These are phyloP conservation scores for Ramalina intermedia DNA, from an alignment of 495 filamentous ascomycete genomes.

Conservation along the genomic window DNA sequence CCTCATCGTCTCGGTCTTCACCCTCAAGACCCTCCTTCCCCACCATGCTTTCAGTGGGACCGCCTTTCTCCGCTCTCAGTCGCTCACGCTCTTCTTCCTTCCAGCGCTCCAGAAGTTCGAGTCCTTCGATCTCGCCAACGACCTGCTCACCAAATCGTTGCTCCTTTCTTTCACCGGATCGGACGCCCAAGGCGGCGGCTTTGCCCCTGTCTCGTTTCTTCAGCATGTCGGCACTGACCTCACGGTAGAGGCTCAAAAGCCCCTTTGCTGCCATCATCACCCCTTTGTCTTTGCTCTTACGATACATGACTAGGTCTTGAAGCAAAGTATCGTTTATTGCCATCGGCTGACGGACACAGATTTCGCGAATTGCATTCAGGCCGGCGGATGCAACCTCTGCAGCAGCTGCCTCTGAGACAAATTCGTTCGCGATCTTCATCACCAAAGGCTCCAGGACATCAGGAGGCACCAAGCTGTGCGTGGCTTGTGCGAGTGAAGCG, in stretches of 20 bases:
- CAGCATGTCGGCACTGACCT: slow-evolving; percentile 78
- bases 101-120: slow-evolving; percentile 84
- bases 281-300: slow-evolving; percentile 94
- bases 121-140: slow-evolving; percentile 72
- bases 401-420: slow-evolving; percentile 88
- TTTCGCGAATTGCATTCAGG: slow-evolving; percentile 86
- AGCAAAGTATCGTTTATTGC: slow-evolving; percentile 90
- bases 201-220: slow-evolving; percentile 85
- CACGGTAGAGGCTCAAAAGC: slow-evolving; percentile 75
- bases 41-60: slow-evolving; percentile 32
- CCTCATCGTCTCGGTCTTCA: slow-evolving; percentile 35
- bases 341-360: slow-evolving; percentile 80
- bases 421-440: slow-evolving; percentile 94
- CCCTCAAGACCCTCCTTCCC: slow-evolving; percentile 33
- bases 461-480: slow-evolving; percentile 82
- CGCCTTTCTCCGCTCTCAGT: slow-evolving; percentile 51
- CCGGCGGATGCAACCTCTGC: slow-evolving; percentile 84
- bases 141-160: slow-evolving; percentile 67
- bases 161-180: slow-evolving; percentile 51
- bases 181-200: slow-evolving; percentile 73
- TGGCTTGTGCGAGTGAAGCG: slow-evolving; percentile 80
- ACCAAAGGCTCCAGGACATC: slow-evolving; percentile 85
- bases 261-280: slow-evolving; percentile 95
- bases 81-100: slow-evolving; percentile 76
- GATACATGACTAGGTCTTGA: slow-evolving; percentile 93